Percentiles rank a stretch among this genome's conserved stretches.
phyloP scores from a whole-genome alignment of 208 protist genomes.

The Vickermania spadyakhi region DNA sequence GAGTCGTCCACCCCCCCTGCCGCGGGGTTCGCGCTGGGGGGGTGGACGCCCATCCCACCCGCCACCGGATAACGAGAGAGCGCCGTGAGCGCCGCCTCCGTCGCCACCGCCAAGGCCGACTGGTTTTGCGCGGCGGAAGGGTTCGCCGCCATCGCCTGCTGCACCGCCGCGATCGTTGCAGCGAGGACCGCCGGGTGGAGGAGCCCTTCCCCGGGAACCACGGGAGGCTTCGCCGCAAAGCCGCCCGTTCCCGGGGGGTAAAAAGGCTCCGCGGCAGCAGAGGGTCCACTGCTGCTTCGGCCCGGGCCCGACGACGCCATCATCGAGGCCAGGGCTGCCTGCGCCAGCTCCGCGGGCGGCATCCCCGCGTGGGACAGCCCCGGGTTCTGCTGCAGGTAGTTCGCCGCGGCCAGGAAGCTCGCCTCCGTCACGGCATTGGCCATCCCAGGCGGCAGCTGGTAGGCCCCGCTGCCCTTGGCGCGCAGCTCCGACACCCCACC shows the following conservation, averaged over 20 bases:
- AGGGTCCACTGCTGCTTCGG: not conserved
- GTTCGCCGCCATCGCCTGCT: not conserved
- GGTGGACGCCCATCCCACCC: no score
- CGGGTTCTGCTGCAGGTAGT: not conserved
- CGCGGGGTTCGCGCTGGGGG: no score
- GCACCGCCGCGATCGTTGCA: not conserved
- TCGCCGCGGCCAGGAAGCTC: not conserved
- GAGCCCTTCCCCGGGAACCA: not conserved
- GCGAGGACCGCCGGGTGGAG: not conserved
- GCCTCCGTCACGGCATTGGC: not conserved
- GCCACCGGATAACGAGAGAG: no score
- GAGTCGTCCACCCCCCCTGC: no score
- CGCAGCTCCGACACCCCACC: not conserved
- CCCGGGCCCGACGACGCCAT: not conserved
- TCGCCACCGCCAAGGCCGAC: no score
- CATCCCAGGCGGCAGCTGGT: not conserved
- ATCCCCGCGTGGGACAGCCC: constrained; percentile 1
- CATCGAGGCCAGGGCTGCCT: not conserved
- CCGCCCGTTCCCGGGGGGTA: not conserved
- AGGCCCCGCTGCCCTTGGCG: not conserved
- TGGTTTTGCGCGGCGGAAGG: not conserved
- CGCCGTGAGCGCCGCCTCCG: no score
- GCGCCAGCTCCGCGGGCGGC: constrained; percentile 1
- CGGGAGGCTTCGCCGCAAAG: no score
- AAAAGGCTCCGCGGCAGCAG: not conserved